Conservation (phyloP, 495 filamentous ascomycete genomes). For the Xylaria telfairii region DNA sequence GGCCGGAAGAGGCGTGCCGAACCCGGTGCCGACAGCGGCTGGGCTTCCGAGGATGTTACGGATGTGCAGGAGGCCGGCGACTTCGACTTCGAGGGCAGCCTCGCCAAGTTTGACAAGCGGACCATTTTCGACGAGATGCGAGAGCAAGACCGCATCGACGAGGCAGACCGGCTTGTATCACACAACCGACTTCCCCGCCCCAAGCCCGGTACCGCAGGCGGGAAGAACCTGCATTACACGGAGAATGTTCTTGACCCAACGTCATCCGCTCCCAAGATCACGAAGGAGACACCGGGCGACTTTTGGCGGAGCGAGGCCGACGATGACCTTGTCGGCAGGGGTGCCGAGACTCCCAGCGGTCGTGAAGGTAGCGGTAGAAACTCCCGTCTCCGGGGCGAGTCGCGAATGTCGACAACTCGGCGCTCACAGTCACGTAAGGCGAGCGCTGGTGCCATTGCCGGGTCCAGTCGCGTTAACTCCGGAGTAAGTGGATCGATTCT, state of each 20-base stretch:
- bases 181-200: conserved; percentile 77
- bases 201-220: conserved; percentile 78
- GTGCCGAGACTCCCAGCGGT: conserved; percentile 53
- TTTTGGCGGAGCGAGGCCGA: conserved; percentile 75
- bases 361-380: conserved; percentile 58
- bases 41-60: conserved; percentile 95
- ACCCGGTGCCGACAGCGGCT: conserved; percentile 75
- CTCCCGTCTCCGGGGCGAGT: conserved; percentile 55
- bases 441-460: conserved; percentile 51
- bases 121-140: conserved; percentile 86
- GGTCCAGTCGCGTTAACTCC: conserved; percentile 52
- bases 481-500: conserved; percentile 45
- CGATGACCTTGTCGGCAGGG: conserved; percentile 57
- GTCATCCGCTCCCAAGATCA: conserved; percentile 42
- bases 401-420: conserved; percentile 48
- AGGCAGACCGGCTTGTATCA: conserved; percentile 85
- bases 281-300: conserved; percentile 48
- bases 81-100: conserved; percentile 87
- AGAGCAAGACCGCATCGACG: conserved; percentile 83
- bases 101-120: conserved; percentile 94
- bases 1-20: conserved; percentile 55
- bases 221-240: conserved; percentile 88
- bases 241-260: conserved; percentile 86
- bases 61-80: conserved; percentile 96
- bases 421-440: conserved; percentile 68